phyloP scores from a whole-genome alignment of 148 eudicot genomes.

The Silene uniflora region DNA sequence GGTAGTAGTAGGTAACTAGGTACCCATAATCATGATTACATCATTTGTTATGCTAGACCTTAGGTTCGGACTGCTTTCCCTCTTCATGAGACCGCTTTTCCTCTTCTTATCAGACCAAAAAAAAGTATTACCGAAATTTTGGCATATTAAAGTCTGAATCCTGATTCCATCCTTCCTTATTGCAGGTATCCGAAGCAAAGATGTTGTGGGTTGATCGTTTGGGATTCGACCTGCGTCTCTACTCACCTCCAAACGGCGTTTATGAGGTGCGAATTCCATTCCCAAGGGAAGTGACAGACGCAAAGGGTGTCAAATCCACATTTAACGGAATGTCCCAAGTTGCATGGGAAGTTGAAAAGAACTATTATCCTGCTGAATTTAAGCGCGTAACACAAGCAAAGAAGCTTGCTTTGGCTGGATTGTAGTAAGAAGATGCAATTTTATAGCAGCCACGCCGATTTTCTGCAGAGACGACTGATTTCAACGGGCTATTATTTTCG shows the following conservation, averaged over 20 bases:
- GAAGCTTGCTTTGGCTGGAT: constrained; percentile 38
- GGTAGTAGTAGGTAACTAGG: too few relatives aligned
- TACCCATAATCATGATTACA: too few relatives aligned
- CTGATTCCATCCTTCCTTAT: neutral
- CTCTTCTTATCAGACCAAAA: too few relatives aligned
- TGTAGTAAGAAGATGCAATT: constrained; percentile 16
- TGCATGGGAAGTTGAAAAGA: constrained; percentile 97
- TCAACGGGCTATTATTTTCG: constrained; percentile 3
- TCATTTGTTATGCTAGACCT: too few relatives aligned
- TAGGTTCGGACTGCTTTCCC: too few relatives aligned
- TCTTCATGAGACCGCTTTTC: too few relatives aligned
- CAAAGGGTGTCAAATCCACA: constrained; percentile 83
- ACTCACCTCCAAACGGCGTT: constrained; percentile 46
- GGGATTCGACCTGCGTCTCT: constrained; percentile 78
- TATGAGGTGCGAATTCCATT: constrained; percentile 86
- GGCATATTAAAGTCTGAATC: neutral
- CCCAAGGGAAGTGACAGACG: constrained; percentile 85
- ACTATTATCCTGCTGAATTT: constrained; percentile 58
- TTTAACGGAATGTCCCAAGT: constrained; percentile 95
- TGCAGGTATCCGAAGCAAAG: constrained; percentile 75
- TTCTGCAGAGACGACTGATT: neutral
- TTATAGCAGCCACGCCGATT: neutral
- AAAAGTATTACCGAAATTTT: neutral
- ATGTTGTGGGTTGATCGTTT: constrained; percentile 90
- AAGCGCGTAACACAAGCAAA: constrained; percentile 65